Base-by-base conservation (phyloP, 2,329 filamentous ascomycete species). In the Lecanicillium sp. region DNA sequence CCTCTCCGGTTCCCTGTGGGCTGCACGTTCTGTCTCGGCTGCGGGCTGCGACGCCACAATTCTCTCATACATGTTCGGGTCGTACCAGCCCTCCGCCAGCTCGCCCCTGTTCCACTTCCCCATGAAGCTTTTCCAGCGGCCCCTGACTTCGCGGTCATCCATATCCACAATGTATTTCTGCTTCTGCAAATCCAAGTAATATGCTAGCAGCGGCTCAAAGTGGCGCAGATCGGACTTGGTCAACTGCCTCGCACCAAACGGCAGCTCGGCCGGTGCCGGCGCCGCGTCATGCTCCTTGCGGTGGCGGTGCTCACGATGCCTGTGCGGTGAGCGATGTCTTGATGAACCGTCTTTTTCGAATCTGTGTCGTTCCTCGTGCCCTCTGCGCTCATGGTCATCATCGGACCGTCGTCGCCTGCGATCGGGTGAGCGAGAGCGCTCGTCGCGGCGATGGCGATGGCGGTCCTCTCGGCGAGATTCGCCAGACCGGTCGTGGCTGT, bases 101-200 rank as follows among this genome's bases (percentile, higher is more conserved):
- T 91, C 87, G 61, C 83, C 85, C 58, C 81, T 79, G 70, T 98
- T 98, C 91, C 93, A 98, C 73, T 90, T 91, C 4, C 78, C 75
- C 11, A 91, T 65, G 59, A 97, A 98, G 62, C 89, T 91, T 75
- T 95, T 95, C 90, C 91, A 98, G 48, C 91, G 74, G 2, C 90
- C 90, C 54, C 77, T 84, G 1, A 83, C 67, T 62, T 96, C 90
- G n/a, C 78, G 76, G 53, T 88, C 83, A 48, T 81, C 77, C 55
- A 97, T 72, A 9, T 79, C 75, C 15, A 82, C 74, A 1, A 94
- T 69, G 45, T 84, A 69, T 33, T 86, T 75, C 32, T 81, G 75
- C 68, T 96, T 96, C 66, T 97, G 91, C 27, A 95, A 78, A 57
- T 90, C 86, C 21, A 97, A 75, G 58, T 96, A 97, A 40, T 87